These are phyloP conservation scores for Dendrobium nobile DNA, from an alignment of 106 monocot genomes.

Conservation along the genomic window DNA sequence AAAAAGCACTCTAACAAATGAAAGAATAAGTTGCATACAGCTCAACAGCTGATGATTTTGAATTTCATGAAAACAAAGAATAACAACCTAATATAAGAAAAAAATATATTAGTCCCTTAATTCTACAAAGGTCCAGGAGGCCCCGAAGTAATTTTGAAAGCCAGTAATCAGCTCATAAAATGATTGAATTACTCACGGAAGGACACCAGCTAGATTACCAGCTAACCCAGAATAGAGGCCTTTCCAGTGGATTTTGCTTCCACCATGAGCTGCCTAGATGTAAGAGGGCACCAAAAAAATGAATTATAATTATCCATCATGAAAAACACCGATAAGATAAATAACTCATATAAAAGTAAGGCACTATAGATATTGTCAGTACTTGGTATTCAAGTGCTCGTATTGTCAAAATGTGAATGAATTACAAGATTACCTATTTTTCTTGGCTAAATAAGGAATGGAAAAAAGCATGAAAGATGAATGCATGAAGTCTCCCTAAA, in stretches of 20 bases:
- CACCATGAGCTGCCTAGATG: slow-evolving; percentile 76
- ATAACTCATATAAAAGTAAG: neutral
- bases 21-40: neutral
- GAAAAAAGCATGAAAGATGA: neutral
- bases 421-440: too few species aligned
- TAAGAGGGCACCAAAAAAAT: slow-evolving; percentile 1
- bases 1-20: neutral
- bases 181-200: slow-evolving; percentile 63
- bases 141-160: neutral
- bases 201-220: slow-evolving; percentile 92
- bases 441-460: too few species aligned
- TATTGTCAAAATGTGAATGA: too few species aligned
- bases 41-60: neutral
- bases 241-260: slow-evolving; percentile 75
- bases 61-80: neutral
- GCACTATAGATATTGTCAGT: neutral
- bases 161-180: neutral
- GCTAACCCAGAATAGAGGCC: slow-evolving; percentile 90
- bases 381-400: too few species aligned
- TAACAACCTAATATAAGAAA: neutral
- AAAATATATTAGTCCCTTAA: neutral
- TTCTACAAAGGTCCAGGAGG: neutral
- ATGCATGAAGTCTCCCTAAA: neutral
- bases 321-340: neutral
- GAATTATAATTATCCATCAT: neutral